Evolutionary conservation across 225 moss, liverwort and hornwort genomes (phyloP).

Genomic region (Sphagnum tenellum): DNA sequence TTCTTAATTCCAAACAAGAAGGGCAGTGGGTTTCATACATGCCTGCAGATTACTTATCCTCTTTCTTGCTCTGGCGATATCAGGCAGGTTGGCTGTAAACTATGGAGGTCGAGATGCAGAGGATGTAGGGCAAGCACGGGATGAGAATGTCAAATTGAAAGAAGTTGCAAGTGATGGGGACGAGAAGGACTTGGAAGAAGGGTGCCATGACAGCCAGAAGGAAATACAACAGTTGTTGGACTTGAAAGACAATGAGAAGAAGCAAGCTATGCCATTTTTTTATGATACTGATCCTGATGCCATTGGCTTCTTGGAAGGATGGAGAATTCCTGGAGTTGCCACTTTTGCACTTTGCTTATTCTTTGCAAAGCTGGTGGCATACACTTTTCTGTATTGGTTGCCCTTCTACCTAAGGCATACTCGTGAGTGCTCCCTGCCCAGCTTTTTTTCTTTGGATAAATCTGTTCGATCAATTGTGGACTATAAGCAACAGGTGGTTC

Average conservation of each 20-base stretch:
- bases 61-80: no score
- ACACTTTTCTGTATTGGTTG: slow-evolving; percentile 92
- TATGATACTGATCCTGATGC: slow-evolving; percentile 37
- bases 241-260: slow-evolving; percentile 11
- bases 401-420: slow-evolving; percentile 91
- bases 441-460: no score
- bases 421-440: slow-evolving; percentile 24
- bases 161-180: no score
- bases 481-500: no score
- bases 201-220: slow-evolving; percentile 10
- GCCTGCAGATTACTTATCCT: no score
- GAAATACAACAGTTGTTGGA: slow-evolving; percentile 13
- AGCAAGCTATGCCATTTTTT: slow-evolving; percentile 10
- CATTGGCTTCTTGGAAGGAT: slow-evolving; percentile 69
- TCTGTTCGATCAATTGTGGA: no score
- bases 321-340: slow-evolving; percentile 89
- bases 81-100: no score
- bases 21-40: no score
- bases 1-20: no score
- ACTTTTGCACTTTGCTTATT: slow-evolving; percentile 80
- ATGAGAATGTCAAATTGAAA: no score
- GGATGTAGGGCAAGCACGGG: background rate
- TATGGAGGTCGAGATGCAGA: background rate
- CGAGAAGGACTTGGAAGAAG: slow-evolving; percentile 8
- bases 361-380: slow-evolving; percentile 87